phyloP scores from a whole-genome alignment of 1,139 yeast species.

The Lizanozyma gosingica region DNA sequence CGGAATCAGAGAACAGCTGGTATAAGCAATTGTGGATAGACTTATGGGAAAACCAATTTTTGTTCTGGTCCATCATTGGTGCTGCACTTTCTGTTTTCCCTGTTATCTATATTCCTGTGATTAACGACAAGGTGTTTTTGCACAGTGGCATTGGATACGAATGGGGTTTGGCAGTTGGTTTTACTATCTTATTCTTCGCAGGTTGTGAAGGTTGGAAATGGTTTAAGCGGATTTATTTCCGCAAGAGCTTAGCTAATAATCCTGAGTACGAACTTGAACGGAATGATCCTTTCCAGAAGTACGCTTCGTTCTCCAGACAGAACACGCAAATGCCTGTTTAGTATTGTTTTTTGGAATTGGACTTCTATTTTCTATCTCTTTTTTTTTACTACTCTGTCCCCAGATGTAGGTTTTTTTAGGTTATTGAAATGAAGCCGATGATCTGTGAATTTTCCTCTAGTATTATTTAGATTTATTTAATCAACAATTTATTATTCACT shows the following conservation, averaged over 20 bases:
- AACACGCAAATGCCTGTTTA: slow-evolving; percentile 15
- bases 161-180: slow-evolving; percentile 75
- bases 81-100: slow-evolving; percentile 76
- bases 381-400: too few relatives aligned
- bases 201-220: slow-evolving; percentile 65
- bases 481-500: too few relatives aligned
- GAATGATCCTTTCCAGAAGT: slow-evolving; percentile 55
- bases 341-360: too few relatives aligned
- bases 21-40: slow-evolving; percentile 49
- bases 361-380: too few relatives aligned
- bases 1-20: slow-evolving; percentile 53
- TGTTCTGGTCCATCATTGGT: slow-evolving; percentile 74
- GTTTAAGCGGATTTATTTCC: slow-evolving; percentile 49
- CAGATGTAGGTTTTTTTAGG: too few relatives aligned
- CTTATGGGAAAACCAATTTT: slow-evolving; percentile 66
- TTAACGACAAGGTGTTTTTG: slow-evolving; percentile 67
- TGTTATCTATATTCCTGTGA: slow-evolving; percentile 80
- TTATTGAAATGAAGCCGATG: too few relatives aligned
- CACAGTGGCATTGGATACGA: slow-evolving; percentile 71
- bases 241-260: slow-evolving; percentile 35
- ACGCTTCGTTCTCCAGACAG: slow-evolving; percentile 47
- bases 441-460: too few relatives aligned
- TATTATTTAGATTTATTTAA: too few relatives aligned
- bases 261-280: slow-evolving; percentile 61
- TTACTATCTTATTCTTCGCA: slow-evolving; percentile 47